These are phyloP conservation scores for Volvox reticuliferus DNA, from an alignment of 139 green algal species.

Conservation along the genomic window DNA sequence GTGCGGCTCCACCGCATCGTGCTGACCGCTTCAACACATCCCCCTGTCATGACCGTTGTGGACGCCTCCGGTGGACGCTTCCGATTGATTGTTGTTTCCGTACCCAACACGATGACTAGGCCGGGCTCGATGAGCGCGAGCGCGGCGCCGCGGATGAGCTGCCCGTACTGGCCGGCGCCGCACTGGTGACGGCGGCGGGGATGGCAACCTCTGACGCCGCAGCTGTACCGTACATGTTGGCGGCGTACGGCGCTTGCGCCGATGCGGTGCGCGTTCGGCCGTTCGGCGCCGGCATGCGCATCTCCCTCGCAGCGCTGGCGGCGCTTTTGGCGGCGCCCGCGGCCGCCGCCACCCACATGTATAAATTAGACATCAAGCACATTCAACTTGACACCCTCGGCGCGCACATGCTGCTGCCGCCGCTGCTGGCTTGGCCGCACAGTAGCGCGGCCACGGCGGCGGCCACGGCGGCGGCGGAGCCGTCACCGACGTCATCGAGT, in stretches of 20 bases:
- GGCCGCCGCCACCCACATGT: constrained; percentile 54
- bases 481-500: background rate
- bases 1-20: too few relatives aligned
- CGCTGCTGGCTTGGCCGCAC: constrained; percentile 51
- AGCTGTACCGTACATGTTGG: constrained; percentile 41
- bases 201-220: background rate
- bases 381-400: constrained; percentile 82
- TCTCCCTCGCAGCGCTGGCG: constrained; percentile 68
- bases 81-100: too few relatives aligned
- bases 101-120: background rate
- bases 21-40: too few relatives aligned
- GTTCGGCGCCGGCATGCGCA: constrained; percentile 66
- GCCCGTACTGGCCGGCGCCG: constrained; percentile 64
- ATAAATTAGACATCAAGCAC: constrained; percentile 78
- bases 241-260: constrained; percentile 40
- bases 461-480: background rate
- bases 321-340: constrained; percentile 68
- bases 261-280: constrained; percentile 60
- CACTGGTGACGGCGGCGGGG: constrained; percentile 58
- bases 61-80: too few relatives aligned
- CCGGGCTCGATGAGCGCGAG: constrained; percentile 81
- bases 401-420: constrained; percentile 76
- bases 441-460: background rate
- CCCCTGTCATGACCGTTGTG: too few relatives aligned
- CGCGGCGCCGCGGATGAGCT: constrained; percentile 83